Evolutionary conservation across 2,329 filamentous ascomycete species (phyloP).

Genomic region (Diplodia mutila): DNA sequence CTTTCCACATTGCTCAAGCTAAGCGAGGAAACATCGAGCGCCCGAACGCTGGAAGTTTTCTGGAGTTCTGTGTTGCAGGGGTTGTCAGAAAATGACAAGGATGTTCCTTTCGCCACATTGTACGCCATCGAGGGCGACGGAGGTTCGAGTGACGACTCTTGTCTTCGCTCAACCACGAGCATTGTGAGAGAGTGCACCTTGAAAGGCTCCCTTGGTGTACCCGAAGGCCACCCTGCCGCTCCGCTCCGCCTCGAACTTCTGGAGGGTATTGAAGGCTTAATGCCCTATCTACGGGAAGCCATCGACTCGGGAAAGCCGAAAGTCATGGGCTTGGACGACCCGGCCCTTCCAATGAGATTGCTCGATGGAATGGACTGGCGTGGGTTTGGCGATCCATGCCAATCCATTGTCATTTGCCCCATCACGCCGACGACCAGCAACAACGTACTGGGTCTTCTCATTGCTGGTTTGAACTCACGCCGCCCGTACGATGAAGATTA

Average conservation of each 20-base stretch:
- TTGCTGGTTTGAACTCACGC: slow-evolving; percentile 46
- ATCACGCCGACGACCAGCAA: slow-evolving; percentile 41
- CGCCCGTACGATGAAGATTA: slow-evolving; percentile 46
- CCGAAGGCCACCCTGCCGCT: slow-evolving; percentile 31
- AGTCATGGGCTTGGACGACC: slow-evolving; percentile 37
- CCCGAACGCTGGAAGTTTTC: slow-evolving; percentile 69
- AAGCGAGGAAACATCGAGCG: slow-evolving; percentile 60
- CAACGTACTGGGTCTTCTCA: slow-evolving; percentile 44
- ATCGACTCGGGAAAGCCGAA: slow-evolving; percentile 36
- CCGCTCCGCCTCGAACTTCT: slow-evolving; percentile 33
- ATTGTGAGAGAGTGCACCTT: slow-evolving; percentile 30
- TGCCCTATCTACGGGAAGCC: slow-evolving; percentile 37
- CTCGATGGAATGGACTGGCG: slow-evolving; percentile 38
- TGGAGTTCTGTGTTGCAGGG: slow-evolving; percentile 70
- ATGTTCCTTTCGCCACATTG: slow-evolving; percentile 72
- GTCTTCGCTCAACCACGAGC: neutral
- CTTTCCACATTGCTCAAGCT: slow-evolving; percentile 12
- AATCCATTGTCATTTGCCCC: slow-evolving; percentile 41
- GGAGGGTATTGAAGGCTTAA: slow-evolving; percentile 28
- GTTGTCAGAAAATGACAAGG: slow-evolving; percentile 70
- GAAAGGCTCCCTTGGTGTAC: slow-evolving; percentile 32
- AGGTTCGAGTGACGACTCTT: slow-evolving; percentile 62
- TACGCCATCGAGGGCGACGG: slow-evolving; percentile 70
- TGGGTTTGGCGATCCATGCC: slow-evolving; percentile 42
- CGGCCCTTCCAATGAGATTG: slow-evolving; percentile 34